Evolutionary conservation across 2,329 filamentous ascomycete genomes (phyloP).

Genomic region (Sporothrix variecibatus): DNA sequence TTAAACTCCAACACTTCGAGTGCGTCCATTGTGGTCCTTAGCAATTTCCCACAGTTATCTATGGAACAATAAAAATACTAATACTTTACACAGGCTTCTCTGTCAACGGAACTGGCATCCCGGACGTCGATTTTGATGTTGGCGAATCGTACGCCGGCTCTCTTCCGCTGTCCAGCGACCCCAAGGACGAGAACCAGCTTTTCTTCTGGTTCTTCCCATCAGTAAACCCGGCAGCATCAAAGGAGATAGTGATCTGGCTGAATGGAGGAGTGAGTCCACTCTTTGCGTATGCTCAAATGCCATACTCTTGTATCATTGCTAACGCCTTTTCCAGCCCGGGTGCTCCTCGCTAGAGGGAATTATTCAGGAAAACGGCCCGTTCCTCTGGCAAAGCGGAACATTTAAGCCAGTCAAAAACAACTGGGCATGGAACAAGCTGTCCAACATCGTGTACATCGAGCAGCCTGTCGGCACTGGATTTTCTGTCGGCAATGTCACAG

Average conservation of each 20-base stretch:
- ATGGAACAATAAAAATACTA: too few relatives aligned
- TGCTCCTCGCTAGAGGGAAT: slow-evolving; percentile 67
- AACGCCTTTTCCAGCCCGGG: slow-evolving; percentile 46
- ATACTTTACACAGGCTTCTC: slow-evolving; percentile 52
- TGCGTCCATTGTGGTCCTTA: too few relatives aligned
- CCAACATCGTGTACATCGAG: slow-evolving; percentile 76
- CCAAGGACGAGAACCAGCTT: slow-evolving; percentile 50
- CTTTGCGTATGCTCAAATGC: not conserved
- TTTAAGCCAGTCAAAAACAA: slow-evolving; percentile 64
- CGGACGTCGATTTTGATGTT: slow-evolving; percentile 69
- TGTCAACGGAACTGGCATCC: slow-evolving; percentile 65
- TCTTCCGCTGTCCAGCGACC: slow-evolving; percentile 56
- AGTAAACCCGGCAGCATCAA: slow-evolving; percentile 48
- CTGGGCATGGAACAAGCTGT: slow-evolving; percentile 74
- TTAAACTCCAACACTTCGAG: slow-evolving; percentile 31
- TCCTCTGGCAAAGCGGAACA: slow-evolving; percentile 71
- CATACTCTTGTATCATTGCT: not conserved
- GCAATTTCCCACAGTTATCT: too few relatives aligned
- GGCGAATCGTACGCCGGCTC: slow-evolving; percentile 66
- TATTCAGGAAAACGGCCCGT: slow-evolving; percentile 76
- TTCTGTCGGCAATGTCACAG: slow-evolving; percentile 63
- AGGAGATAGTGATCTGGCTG: slow-evolving; percentile 65
- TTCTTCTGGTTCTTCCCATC: slow-evolving; percentile 71
- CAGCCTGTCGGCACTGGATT: slow-evolving; percentile 70
- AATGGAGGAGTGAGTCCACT: slow-evolving; percentile 52